A percentile compares a stretch with the other conserved stretches of the same genome.
Conservation (phyloP, 2,329 filamentous ascomycete genomes). For the Sporothrix pallida region DNA sequence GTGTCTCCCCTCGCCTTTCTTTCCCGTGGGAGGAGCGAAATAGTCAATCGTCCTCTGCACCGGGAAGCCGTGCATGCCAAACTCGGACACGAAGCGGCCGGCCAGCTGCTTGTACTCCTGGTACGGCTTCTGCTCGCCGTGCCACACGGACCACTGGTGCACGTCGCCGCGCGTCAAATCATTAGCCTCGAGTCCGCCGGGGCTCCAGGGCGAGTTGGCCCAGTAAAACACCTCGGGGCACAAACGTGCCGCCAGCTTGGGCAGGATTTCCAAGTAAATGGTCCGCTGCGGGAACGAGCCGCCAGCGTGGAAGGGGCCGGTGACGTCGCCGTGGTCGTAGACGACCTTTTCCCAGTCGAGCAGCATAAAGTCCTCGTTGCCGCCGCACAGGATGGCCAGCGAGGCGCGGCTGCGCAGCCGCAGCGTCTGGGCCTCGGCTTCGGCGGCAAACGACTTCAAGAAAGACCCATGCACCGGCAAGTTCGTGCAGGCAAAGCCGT, state of each 20-base stretch:
- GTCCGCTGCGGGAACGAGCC: conserved; percentile 89
- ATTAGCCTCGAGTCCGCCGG: conserved; percentile 68
- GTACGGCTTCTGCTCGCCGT: conserved; percentile 84
- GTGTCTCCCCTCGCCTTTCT: conserved; percentile 70
- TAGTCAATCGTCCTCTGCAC: conserved; percentile 81
- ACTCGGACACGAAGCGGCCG: conserved; percentile 93
- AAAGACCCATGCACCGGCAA: conserved; percentile 68
- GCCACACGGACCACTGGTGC: conserved; percentile 98
- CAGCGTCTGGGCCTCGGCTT: conserved; percentile 71
- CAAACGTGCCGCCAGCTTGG: conserved; percentile 72
- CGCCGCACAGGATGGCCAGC: conserved; percentile 86
- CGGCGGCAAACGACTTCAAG: conserved; percentile 62
- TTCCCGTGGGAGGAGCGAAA: conserved; percentile 65
- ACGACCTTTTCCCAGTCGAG: conserved; percentile 74
- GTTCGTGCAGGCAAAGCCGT: conserved; percentile 73
- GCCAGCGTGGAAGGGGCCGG: conserved; percentile 83
- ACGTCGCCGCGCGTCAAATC: conserved; percentile 87
- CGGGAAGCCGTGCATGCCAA: conserved; percentile 93
- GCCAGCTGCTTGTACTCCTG: conserved; percentile 85
- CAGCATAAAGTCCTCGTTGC: conserved; percentile 94
- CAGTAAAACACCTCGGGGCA: conserved; percentile 78
- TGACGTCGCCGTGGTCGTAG: conserved; percentile 79
- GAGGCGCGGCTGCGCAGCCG: conserved; percentile 83
- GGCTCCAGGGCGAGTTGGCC: conserved; percentile 83
- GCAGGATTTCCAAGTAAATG: conserved; percentile 89